Conservation (phyloP, 805 yeast species). For the Candida quercuum region DNA sequence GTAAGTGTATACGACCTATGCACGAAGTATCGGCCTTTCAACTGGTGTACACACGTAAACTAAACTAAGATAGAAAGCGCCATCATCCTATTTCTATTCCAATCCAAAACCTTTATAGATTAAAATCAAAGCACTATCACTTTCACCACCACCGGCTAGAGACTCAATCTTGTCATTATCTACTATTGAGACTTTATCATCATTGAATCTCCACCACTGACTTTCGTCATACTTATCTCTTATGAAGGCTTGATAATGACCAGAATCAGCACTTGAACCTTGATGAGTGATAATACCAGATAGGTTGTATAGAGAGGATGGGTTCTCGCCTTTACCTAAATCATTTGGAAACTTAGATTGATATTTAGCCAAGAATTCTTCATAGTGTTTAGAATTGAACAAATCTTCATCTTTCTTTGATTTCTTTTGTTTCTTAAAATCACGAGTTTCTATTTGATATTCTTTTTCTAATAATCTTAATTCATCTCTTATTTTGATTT, state of each 20-base stretch:
- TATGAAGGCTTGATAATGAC: conserved; percentile 91
- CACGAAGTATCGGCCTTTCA: too few species aligned
- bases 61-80: too few species aligned
- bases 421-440: conserved; percentile 54
- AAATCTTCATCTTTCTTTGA: conserved; percentile 47
- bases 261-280: conserved; percentile 95
- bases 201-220: conserved; percentile 93
- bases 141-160: conserved; percentile 96
- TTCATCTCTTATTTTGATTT: conserved; percentile 70
- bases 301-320: conserved; percentile 82
- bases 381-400: conserved; percentile 38
- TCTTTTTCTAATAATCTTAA: conserved; percentile 72
- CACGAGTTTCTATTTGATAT: conserved; percentile 65
- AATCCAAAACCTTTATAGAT: conserved; percentile 80
- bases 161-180: conserved; percentile 75
- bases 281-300: conserved; percentile 84
- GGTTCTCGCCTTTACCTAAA: conserved; percentile 61
- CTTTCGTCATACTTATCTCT: conserved; percentile 70
- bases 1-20: too few species aligned
- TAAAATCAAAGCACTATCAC: conserved; percentile 89
- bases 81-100: conserved; percentile 26
- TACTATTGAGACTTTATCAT: conserved; percentile 79
- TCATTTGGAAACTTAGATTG: conserved; percentile 41
- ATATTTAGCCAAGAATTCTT: conserved; percentile 45
- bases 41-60: background rate